Percentiles rank a stretch among this genome's conserved stretches.
phyloP scores from a whole-genome alignment of 345 rosid genomes.

The Pugionium cornutum region DNA sequence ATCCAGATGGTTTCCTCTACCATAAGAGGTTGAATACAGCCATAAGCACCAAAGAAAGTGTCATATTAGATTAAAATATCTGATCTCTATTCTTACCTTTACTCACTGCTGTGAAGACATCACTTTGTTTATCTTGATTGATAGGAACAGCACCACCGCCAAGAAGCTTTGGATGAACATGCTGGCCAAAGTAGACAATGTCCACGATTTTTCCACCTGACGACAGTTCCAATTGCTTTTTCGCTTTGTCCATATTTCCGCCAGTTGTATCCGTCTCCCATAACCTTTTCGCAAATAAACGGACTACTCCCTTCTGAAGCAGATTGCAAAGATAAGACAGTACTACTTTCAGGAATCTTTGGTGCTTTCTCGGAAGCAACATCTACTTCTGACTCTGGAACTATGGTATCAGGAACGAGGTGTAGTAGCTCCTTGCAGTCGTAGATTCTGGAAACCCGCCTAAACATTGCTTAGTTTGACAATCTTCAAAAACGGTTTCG shows the following conservation, averaged over 20 bases:
- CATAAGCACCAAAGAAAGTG: conserved; percentile 9
- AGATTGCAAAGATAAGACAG: conserved; percentile 40
- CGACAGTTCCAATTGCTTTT: conserved; percentile 82
- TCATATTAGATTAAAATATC: no score
- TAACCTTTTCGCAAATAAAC: conserved; percentile 64
- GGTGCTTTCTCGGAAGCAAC: conserved; percentile 42
- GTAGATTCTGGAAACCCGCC: conserved; percentile 31
- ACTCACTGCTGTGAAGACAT: conserved; percentile 36
- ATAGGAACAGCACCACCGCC: conserved; percentile 49
- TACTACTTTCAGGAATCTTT: conserved; percentile 40
- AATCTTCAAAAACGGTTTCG: conserved; percentile 27
- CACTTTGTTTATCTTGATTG: conserved; percentile 52
- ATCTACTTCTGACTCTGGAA: conserved; percentile 43
- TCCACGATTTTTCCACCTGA: no score
- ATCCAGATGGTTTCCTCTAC: conserved; percentile 48
- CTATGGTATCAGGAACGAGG: conserved; percentile 31
- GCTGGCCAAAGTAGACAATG: conserved; percentile 65
- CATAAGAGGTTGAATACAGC: conserved; percentile 21
- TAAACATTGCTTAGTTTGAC: conserved; percentile 37
- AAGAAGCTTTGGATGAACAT: no score
- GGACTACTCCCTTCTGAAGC: conserved; percentile 59
- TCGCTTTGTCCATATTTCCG: conserved; percentile 88
- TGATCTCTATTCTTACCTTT: no score
- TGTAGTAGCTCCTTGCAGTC: conserved; percentile 37
- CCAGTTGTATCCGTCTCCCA: conserved; percentile 89